A percentile compares a stretch with the other conserved stretches of the same genome.
Conservation (phyloP, 352 stramenopile genomes). For the Globisporangium orthogonon region DNA sequence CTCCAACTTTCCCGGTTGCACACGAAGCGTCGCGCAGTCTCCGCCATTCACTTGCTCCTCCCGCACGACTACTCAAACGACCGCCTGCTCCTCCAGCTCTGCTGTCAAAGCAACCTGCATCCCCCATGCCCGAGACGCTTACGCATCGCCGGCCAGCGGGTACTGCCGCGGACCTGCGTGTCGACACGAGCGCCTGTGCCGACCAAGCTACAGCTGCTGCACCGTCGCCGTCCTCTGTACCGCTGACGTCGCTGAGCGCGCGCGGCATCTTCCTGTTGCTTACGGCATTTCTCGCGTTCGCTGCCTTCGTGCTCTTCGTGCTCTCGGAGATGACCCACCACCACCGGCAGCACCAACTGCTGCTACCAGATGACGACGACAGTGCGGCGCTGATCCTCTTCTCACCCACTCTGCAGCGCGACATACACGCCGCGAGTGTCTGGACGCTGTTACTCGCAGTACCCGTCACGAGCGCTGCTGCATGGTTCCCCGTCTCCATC, state of each 20-base stretch:
- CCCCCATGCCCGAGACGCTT: not conserved
- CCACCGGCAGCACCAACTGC: constrained; percentile 15
- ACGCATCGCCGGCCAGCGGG: constrained; percentile 4
- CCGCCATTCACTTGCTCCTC: too few relatives aligned
- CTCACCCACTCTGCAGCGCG: constrained; percentile 21
- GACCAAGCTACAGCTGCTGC: not conserved
- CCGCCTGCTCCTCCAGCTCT: too few relatives aligned
- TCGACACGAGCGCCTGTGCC: constrained; percentile 1
- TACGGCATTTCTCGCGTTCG: constrained; percentile 50
- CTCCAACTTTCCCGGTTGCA: too few relatives aligned
- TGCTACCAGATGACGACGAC: not conserved
- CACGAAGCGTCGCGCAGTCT: too few relatives aligned
- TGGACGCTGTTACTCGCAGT: constrained; percentile 40
- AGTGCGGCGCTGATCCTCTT: constrained; percentile 17
- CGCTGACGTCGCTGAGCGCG: constrained; percentile 25
- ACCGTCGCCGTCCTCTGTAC: not conserved
- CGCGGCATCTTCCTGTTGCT: constrained; percentile 50
- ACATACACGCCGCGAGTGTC: constrained; percentile 30
- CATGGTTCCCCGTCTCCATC: constrained; percentile 53
- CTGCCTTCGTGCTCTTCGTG: constrained; percentile 56
- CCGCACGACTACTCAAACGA: too few relatives aligned
- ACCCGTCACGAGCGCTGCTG: constrained; percentile 49
- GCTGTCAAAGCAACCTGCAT: too few relatives aligned
- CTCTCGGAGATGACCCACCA: constrained; percentile 47
- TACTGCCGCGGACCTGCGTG: constrained; percentile 3